phyloP scores from a whole-genome alignment of 1,284 basidiomycete species.

The Gymnopus androsaceus region DNA sequence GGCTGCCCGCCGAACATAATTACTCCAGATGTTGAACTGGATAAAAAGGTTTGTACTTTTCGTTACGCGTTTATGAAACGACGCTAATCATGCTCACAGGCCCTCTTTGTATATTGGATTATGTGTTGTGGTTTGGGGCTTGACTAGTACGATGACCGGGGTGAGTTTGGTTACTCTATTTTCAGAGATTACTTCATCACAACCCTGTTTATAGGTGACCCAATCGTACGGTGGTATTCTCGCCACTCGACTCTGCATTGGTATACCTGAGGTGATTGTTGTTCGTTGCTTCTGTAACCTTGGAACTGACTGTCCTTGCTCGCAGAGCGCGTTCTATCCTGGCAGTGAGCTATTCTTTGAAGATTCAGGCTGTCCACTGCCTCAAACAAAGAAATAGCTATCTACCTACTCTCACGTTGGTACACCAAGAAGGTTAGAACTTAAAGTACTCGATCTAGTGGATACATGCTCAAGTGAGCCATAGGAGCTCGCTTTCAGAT shows the following conservation, averaged over 20 bases:
- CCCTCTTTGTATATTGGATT: constrained; percentile 63
- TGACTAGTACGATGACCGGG: constrained; percentile 63
- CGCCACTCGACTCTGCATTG: constrained; percentile 62
- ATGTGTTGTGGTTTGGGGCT: constrained; percentile 65
- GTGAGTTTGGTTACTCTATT: constrained; percentile 38
- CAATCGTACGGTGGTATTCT: constrained; percentile 57
- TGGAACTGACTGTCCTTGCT: background rate
- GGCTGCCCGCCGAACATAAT: no score
- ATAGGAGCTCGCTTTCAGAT: constrained; percentile 72
- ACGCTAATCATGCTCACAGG: constrained; percentile 30
- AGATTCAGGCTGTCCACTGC: background rate
- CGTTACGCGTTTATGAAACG: background rate
- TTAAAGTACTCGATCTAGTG: background rate
- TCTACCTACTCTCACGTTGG: constrained; percentile 65
- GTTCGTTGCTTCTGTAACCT: background rate
- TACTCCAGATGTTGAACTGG: constrained; percentile 50
- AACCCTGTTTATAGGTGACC: constrained; percentile 44
- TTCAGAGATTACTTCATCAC: background rate
- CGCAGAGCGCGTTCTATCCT: constrained; percentile 62
- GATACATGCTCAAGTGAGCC: background rate
- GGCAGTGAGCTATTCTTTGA: constrained; percentile 31
- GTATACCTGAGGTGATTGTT: constrained; percentile 54
- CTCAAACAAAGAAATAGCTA: constrained; percentile 27
- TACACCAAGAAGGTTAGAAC: constrained; percentile 58
- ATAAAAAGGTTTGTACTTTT: constrained; percentile 43